Percentiles rank a stretch among this genome's conserved stretches.
Conservation (phyloP, 306 rosid species). For the Malus sieversii region DNA sequence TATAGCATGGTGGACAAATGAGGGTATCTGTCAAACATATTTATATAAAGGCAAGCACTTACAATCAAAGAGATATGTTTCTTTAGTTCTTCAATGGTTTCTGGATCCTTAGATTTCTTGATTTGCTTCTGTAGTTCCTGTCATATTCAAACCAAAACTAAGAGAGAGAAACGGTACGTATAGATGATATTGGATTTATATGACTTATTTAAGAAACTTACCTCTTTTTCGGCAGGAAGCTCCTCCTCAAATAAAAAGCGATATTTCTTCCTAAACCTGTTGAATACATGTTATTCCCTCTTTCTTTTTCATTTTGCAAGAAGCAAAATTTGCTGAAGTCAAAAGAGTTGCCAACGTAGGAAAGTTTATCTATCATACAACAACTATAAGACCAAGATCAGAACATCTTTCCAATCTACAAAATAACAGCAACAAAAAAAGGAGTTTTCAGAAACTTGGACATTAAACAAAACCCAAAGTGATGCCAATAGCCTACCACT, state of each 20-base stretch:
- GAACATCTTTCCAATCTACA: background rate
- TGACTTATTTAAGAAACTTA: too few relatives aligned
- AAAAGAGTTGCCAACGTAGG: background rate
- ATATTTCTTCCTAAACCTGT: conserved; percentile 74
- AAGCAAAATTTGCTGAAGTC: background rate
- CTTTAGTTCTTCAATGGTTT: conserved; percentile 41
- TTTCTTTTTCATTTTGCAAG: background rate
- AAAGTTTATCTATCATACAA: background rate
- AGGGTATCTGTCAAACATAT: background rate
- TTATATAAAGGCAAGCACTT: conserved; percentile 26
- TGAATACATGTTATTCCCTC: background rate
- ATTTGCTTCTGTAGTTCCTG: conserved; percentile 57
- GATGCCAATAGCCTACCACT: too few relatives aligned
- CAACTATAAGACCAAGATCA: background rate
- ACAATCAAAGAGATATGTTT: conserved; percentile 60
- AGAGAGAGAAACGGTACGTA: background rate
- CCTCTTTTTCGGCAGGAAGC: background rate
- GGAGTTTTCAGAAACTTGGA: too few relatives aligned
- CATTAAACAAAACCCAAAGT: too few relatives aligned
- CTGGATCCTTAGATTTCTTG: conserved; percentile 40
- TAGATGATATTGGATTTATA: background rate
- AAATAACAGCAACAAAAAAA: background rate
- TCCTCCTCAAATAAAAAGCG: conserved; percentile 42
- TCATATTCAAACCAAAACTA: conserved; percentile 9
- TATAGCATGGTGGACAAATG: background rate